A percentile compares a stretch with the other conserved stretches of the same genome.
Evolutionary conservation across 371 early-diverging fungal genomes (phyloP).

Genomic region (Amoeboaphelidium protococcarum): DNA sequence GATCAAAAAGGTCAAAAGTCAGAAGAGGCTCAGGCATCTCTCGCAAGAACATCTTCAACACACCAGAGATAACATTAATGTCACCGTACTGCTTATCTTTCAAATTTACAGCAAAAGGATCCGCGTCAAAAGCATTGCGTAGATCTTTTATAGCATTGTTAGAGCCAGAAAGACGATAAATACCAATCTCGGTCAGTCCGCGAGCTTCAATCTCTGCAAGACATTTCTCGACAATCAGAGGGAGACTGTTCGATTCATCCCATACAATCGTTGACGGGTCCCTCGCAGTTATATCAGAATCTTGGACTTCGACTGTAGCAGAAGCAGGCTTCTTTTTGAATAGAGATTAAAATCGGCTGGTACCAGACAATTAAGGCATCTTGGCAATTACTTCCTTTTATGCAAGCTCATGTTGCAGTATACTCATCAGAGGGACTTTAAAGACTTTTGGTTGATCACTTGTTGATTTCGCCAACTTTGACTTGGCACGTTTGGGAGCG

Average conservation of each 20-base stretch:
- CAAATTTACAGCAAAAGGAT: constrained; percentile 24
- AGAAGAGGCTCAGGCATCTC: background rate
- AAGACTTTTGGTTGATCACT: too few relatives aligned
- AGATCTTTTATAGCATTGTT: constrained; percentile 32
- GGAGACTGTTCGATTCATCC: constrained; percentile 6
- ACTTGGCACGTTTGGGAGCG: too few relatives aligned
- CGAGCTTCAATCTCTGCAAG: constrained; percentile 42
- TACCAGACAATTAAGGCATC: too few relatives aligned
- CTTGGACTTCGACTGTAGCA: background rate
- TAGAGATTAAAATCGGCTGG: constrained; percentile 18
- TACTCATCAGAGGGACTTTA: too few relatives aligned
- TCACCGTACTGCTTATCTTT: background rate
- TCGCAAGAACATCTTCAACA: background rate
- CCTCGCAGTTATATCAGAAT: background rate
- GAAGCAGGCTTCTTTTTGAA: constrained; percentile 13
- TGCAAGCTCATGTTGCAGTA: too few relatives aligned
- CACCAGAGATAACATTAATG: constrained; percentile 29
- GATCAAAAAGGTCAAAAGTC: background rate
- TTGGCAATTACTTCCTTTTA: too few relatives aligned
- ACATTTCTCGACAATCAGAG: constrained; percentile 35
- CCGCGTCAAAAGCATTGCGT: constrained; percentile 26
- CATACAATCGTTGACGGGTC: background rate
- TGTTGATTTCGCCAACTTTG: too few relatives aligned
- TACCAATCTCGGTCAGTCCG: constrained; percentile 54
- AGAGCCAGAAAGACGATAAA: constrained; percentile 49